A percentile compares a stretch with the other conserved stretches of the same genome.
Evolutionary conservation across 2,329 filamentous ascomycete genomes (phyloP).

Genomic region (Aphanocladium album): DNA sequence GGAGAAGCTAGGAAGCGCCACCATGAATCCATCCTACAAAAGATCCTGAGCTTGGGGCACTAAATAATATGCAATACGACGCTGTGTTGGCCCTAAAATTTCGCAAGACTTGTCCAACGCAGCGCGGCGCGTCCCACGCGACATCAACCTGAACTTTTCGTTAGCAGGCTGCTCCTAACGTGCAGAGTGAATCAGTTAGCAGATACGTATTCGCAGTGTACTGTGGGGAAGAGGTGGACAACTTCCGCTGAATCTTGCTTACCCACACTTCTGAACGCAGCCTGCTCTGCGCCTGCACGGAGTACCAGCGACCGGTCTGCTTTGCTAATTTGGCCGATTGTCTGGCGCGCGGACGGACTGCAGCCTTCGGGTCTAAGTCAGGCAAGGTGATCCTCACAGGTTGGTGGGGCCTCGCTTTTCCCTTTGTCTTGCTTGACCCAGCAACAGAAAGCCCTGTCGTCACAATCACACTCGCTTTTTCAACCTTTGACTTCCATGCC

Average conservation of each 20-base stretch:
- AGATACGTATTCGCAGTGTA: background rate
- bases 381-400: background rate
- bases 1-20: background rate
- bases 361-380: background rate
- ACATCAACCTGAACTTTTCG: no score
- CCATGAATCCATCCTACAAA: background rate
- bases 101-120: background rate
- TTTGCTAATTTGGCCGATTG: background rate
- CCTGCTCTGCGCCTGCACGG: no score
- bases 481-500: background rate
- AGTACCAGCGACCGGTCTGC: no score
- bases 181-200: background rate
- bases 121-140: no score
- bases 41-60: background rate
- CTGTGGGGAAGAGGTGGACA: background rate
- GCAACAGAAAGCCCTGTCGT: background rate
- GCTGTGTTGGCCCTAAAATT: background rate
- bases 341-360: background rate
- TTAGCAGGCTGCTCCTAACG: background rate
- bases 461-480: background rate
- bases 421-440: background rate
- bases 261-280: background rate
- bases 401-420: background rate
- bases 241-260: background rate
- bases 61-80: background rate